Evolutionary conservation across 257 asterid species (phyloP), one percentile per base, ranked within the genome.

Genomic region (Fraxinus pennsylvanica): DNA sequence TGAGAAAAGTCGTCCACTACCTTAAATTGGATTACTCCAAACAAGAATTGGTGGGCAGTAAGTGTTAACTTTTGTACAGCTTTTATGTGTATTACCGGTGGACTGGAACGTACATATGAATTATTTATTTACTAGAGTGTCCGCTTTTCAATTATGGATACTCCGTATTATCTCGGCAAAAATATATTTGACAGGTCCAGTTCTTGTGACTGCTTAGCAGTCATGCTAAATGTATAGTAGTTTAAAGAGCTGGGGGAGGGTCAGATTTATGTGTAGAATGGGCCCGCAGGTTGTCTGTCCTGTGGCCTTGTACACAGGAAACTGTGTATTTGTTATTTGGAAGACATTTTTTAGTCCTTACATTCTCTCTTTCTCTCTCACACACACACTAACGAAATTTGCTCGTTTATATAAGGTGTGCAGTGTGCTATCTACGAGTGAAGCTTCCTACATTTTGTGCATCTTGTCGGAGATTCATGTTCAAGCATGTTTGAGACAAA

Each of bases 41-140:
- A 67, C 33, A 72, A 68, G 71, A 67, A 50, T 21, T 54, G 85
- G 61, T 41, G 82, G 80, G 79, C 63, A 79, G 39, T 47, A 86
- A 71, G 80, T 79, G 75, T 82, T 78, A 54, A 84, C 79, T 84
- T 72, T 70, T 83, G 88, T 81, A 83, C 78, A 83, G 84, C 71
- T 81, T 76, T 75, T 22, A 71, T 59, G 85, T 87, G 76, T 77
- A 84, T 63, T 63, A 3, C 76, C 43, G 72, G 50, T 73, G 22
- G 33, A 73, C 17, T 9, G 69, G 21, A 43, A 65, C 68, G 73
- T 30, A 75, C 74, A 71, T 65, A 79, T 79, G 66, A 41, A 32
- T 6, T 63, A 77, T 29, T 69, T 61, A 78, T 61, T 33, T 39
- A 63, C 73, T 72, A 54, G 84, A 32, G 85, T 72, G 78, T 78